Evolutionary conservation across 2,329 filamentous ascomycete genomes (phyloP).

Genomic region (Onygenales sp.): DNA sequence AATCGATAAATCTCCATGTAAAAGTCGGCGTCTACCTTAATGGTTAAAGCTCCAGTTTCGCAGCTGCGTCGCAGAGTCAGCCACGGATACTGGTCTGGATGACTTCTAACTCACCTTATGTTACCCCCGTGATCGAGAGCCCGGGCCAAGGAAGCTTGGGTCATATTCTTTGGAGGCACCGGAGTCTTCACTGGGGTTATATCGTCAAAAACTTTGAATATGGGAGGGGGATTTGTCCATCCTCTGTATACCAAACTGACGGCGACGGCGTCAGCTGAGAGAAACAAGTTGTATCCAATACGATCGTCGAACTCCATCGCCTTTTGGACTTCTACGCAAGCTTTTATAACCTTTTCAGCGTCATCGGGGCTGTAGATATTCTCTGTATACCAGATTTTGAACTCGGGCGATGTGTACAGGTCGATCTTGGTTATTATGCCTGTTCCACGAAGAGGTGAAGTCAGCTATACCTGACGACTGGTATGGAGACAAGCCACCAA

Average conservation of each 20-base stretch:
- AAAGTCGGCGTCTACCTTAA: neutral
- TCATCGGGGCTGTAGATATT: constrained; percentile 6
- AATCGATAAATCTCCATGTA: neutral
- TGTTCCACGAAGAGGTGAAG: constrained; percentile 12
- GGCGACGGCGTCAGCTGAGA: neutral
- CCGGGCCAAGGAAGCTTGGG: neutral
- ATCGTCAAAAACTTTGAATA: neutral
- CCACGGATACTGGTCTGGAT: neutral
- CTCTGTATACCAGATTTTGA: constrained; percentile 11
- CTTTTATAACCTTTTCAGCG: neutral
- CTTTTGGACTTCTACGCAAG: neutral
- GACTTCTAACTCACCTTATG: neutral
- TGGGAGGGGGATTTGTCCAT: neutral
- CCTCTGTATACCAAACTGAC: neutral
- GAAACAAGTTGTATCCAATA: neutral
- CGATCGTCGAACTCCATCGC: neutral
- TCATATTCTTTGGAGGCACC: neutral
- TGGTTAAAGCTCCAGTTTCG: neutral
- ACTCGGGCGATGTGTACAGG: constrained; percentile 13
- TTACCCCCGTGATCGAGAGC: neutral
- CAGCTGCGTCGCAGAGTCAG: neutral
- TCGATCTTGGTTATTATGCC: constrained; percentile 24
- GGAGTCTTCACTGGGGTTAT: neutral
- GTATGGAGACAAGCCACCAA: no score
- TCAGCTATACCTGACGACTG: neutral